Conservation (phyloP, 768 basidiomycete genomes). For the Tulasnella sp. region DNA sequence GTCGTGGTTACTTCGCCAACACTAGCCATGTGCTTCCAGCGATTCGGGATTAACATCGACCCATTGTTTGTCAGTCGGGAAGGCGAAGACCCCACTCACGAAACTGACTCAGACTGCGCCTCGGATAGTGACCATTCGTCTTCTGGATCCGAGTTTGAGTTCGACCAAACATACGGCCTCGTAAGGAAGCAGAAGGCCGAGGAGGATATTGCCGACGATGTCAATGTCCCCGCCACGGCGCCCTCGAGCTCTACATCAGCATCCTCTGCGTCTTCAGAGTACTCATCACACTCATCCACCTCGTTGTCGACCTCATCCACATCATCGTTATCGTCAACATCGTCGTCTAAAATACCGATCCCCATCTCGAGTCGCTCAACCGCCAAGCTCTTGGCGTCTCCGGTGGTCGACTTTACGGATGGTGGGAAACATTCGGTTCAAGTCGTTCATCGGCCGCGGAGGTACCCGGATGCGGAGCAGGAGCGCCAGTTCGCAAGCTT, state of each 20-base stretch:
- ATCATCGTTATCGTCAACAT: neutral
- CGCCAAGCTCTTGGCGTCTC: neutral
- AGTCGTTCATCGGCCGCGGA: constrained; percentile 1
- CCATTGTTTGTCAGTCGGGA: neutral
- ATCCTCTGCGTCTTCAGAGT: too few relatives aligned
- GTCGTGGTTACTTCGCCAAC: constrained; percentile 4
- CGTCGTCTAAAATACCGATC: neutral
- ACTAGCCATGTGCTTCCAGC: neutral
- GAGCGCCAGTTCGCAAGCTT: neutral
- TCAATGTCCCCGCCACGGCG: neutral
- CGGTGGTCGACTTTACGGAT: constrained; percentile 3
- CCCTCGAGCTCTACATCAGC: too few relatives aligned
- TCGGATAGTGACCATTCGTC: neutral
- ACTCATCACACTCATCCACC: too few relatives aligned
- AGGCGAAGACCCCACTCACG: neutral
- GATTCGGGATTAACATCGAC: neutral
- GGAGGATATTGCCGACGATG: neutral
- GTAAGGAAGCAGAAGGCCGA: neutral
- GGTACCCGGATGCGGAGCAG: neutral
- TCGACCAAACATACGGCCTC: neutral
- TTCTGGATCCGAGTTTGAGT: neutral
- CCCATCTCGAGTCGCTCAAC: neutral
- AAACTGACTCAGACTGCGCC: neutral
- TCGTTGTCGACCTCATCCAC: neutral
- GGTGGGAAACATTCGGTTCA: constrained; percentile 1